Percentiles rank a stretch among this genome's conserved stretches.
phyloP scores from a whole-genome alignment of 345 rosid species.

The Camelina hispida region DNA sequence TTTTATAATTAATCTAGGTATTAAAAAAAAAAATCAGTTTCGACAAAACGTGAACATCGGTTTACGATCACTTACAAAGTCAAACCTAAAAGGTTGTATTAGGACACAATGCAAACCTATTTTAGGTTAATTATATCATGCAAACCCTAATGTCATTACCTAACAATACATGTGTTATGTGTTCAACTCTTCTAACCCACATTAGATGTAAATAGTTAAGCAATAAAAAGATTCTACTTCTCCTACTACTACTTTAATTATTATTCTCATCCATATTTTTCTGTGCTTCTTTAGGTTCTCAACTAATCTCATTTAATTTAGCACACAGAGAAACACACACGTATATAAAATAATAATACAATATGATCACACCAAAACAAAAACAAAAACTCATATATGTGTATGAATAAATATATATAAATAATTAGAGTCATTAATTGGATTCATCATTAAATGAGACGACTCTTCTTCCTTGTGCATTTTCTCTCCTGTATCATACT shows the following conservation, averaged over 20 bases:
- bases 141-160: conserved; percentile 43
- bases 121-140: conserved; percentile 23
- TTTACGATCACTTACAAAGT: conserved; percentile 34
- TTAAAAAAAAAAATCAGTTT: background rate
- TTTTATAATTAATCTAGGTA: conserved; percentile 4
- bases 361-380: background rate
- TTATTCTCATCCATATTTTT: conserved; percentile 38
- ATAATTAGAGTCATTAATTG: conserved; percentile 31
- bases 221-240: conserved; percentile 29
- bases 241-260: conserved; percentile 18
- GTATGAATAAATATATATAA: conserved; percentile 15
- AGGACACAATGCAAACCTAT: conserved; percentile 19
- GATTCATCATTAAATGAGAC: conserved; percentile 29
- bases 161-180: conserved; percentile 35
- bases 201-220: conserved; percentile 16
- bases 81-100: conserved; percentile 37
- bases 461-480: conserved; percentile 17
- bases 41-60: conserved; percentile 27
- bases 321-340: conserved; percentile 25
- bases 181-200: conserved; percentile 36
- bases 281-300: conserved; percentile 44
- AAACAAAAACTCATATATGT: background rate
- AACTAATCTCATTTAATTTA: conserved; percentile 48
- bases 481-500: conserved; percentile 23
- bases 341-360: background rate